phyloP scores from a whole-genome alignment of 352 stramenopile genomes.

The Globisporangium heterothallicum region DNA sequence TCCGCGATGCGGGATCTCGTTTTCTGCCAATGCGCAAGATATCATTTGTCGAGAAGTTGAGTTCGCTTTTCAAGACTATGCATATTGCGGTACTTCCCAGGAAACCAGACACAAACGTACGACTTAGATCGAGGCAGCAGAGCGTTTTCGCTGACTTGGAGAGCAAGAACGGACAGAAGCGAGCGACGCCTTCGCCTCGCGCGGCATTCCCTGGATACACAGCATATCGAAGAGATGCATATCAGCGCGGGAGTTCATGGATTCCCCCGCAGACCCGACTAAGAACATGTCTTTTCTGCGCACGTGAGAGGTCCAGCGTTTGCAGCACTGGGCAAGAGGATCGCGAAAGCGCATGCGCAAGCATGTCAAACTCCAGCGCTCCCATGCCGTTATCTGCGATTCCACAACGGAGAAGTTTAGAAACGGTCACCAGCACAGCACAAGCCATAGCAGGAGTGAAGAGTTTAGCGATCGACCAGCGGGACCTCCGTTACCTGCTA shows the following conservation, averaged over 20 bases:
- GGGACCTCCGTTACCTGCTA: constrained; percentile 19
- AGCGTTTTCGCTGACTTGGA: constrained; percentile 24
- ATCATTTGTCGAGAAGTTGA: too few species aligned
- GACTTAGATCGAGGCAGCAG: constrained; percentile 41
- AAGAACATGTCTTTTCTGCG: background rate
- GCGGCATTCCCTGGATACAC: constrained; percentile 32
- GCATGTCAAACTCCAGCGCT: constrained; percentile 27
- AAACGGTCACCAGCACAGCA: too few species aligned
- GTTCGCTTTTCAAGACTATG: too few species aligned
- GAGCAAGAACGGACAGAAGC: constrained; percentile 34
- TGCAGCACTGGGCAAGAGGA: constrained; percentile 25
- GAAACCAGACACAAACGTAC: constrained; percentile 23
- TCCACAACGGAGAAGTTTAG: too few species aligned
- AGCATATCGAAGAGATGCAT: background rate
- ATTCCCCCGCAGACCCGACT: too few species aligned
- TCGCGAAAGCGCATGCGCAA: constrained; percentile 17
- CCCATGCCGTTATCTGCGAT: constrained; percentile 35
- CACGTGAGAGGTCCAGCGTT: constrained; percentile 35
- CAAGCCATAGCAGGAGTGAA: background rate
- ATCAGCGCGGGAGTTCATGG: too few species aligned
- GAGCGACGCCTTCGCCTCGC: constrained; percentile 32
- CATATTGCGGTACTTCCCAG: too few species aligned
- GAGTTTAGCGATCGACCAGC: background rate
- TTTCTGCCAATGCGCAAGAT: constrained; percentile 40
- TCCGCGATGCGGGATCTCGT: constrained; percentile 37